Evolutionary conservation across 2,329 filamentous ascomycete genomes (phyloP).

Genomic region (Ceratocystis diversiconidia): DNA sequence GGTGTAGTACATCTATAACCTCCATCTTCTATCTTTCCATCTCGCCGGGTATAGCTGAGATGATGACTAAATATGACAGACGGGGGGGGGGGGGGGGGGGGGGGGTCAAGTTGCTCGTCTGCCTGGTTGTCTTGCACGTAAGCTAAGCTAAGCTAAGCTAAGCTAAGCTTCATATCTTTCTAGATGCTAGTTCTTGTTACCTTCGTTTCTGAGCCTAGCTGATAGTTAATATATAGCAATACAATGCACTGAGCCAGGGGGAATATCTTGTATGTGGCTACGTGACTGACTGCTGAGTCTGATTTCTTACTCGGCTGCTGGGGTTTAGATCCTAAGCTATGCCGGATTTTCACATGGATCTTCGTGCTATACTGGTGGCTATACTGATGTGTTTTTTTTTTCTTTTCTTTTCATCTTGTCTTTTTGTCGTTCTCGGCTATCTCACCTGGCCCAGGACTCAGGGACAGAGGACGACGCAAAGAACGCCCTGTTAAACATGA

Average conservation of each 20-base stretch:
- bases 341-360: conserved; percentile 5
- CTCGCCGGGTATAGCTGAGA: background rate
- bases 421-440: background rate
- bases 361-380: background rate
- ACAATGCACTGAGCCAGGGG: background rate
- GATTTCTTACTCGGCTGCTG: background rate
- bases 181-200: background rate
- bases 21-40: background rate
- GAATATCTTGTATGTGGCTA: background rate
- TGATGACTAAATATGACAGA: background rate
- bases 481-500: background rate
- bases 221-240: background rate
- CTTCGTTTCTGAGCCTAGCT: background rate
- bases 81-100: background rate
- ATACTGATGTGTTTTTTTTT: background rate
- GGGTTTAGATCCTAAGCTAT: conserved; percentile 4
- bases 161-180: background rate
- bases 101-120: background rate
- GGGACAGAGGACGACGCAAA: background rate
- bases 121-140: background rate
- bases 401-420: background rate
- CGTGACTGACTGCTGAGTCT: background rate
- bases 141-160: background rate
- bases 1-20: background rate
- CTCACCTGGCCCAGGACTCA: background rate